phyloP scores from a whole-genome alignment of 345 rosid genomes.

The Microcos paniculata region DNA sequence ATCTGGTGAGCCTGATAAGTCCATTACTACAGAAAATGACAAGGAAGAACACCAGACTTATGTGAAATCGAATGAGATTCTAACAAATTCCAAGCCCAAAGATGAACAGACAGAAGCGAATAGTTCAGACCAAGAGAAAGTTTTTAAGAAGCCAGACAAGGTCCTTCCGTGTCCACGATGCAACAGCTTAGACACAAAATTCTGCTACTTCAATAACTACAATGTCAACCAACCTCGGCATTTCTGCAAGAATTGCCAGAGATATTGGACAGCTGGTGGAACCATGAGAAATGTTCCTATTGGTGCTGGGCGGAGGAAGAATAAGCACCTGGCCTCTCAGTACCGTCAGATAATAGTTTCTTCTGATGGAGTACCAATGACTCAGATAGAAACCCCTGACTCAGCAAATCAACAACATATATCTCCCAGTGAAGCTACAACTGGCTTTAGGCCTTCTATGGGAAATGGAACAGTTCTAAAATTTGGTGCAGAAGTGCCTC shows the following conservation, averaged over 20 bases:
- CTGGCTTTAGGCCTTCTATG: conserved; percentile 34
- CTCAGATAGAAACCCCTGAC: conserved; percentile 39
- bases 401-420: conserved; percentile 34
- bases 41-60: conserved; percentile 23
- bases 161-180: conserved; percentile 72
- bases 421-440: conserved; percentile 31
- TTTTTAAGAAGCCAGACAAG: conserved; percentile 70
- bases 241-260: conserved; percentile 82
- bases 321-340: conserved; percentile 69
- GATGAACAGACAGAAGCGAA: conserved; percentile 34
- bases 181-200: conserved; percentile 73
- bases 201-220: conserved; percentile 80
- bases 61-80: conserved; percentile 21
- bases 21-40: conserved; percentile 10
- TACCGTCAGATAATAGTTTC: conserved; percentile 53
- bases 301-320: conserved; percentile 76
- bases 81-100: conserved; percentile 19
- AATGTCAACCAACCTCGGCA: conserved; percentile 83
- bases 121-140: conserved; percentile 36
- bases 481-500: conserved; percentile 58
- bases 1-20: conserved; percentile 21
- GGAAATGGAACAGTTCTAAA: conserved; percentile 51
- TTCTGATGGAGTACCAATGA: conserved; percentile 42
- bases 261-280: conserved; percentile 91
- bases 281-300: conserved; percentile 77